phyloP scores from a whole-genome alignment of 2,329 filamentous ascomycete species.

The Pseudogymnoascus sp. region DNA sequence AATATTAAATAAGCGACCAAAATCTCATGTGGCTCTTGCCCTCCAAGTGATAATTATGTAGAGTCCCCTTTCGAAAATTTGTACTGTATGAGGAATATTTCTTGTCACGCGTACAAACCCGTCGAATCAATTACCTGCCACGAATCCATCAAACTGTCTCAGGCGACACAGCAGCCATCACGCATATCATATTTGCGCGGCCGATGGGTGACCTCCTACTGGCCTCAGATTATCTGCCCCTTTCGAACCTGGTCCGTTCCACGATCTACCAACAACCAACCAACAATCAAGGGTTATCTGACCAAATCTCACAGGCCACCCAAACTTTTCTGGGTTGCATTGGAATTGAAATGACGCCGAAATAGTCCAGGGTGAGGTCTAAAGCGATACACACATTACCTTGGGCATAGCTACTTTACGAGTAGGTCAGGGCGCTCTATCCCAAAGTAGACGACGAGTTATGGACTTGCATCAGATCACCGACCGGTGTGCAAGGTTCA shows the following conservation, averaged over 20 bases:
- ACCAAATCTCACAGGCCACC: not conserved
- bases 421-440: not conserved
- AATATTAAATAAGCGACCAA: not conserved
- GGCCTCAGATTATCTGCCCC: slow-evolving; percentile 1
- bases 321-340: not conserved
- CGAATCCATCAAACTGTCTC: slow-evolving; percentile 1
- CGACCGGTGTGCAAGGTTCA: slow-evolving; percentile 6
- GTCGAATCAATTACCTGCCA: not conserved
- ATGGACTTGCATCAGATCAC: not conserved
- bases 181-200: slow-evolving; percentile 6
- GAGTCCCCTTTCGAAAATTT: not conserved
- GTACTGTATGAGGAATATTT: not conserved
- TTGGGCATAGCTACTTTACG: slow-evolving; percentile 4
- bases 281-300: not conserved
- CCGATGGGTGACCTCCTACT: not conserved
- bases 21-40: not conserved
- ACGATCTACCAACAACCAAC: not conserved
- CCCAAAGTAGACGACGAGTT: not conserved
- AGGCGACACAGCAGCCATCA: not conserved
- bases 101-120: slow-evolving; percentile 4
- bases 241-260: not conserved
- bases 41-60: not conserved
- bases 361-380: not conserved
- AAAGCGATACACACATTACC: not conserved
- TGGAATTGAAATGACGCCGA: not conserved